Evolutionary conservation across 345 rosid genomes (phyloP).

Genomic region (Acer campestre): DNA sequence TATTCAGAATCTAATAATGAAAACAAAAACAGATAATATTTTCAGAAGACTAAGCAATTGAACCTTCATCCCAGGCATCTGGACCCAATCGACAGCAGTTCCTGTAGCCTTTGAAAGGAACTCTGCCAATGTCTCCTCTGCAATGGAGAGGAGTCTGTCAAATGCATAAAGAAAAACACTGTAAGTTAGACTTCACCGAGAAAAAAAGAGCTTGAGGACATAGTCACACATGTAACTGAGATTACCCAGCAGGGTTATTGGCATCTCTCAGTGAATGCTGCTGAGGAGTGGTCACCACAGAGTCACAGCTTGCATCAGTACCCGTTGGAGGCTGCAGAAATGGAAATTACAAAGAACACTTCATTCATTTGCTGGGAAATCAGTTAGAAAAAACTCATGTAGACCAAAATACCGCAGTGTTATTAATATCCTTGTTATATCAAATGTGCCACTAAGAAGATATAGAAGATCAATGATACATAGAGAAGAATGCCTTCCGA

Average conservation of each 20-base stretch:
- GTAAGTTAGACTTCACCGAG: not conserved
- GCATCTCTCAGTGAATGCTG: slow-evolving; percentile 95
- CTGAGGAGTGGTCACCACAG: slow-evolving; percentile 94
- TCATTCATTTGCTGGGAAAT: slow-evolving; percentile 10
- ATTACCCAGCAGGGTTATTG: slow-evolving; percentile 97
- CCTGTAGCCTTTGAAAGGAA: slow-evolving; percentile 99
- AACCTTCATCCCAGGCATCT: slow-evolving; percentile 99
- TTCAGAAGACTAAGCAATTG: not conserved
- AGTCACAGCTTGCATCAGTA: slow-evolving; percentile 93
- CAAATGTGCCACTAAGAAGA: not conserved
- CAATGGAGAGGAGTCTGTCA: slow-evolving; percentile 93
- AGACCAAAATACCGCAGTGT: not conserved
- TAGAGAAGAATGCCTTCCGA: not conserved
- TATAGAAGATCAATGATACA: not conserved
- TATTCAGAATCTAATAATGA: not conserved
- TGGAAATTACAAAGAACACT: slow-evolving; percentile 2
- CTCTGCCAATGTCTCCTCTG: slow-evolving; percentile 99
- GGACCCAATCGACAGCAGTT: slow-evolving; percentile 99
- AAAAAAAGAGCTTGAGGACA: not conserved
- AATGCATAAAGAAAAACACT: slow-evolving; percentile 16
- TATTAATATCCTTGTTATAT: not conserved
- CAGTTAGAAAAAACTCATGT: not conserved
- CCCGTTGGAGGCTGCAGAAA: slow-evolving; percentile 62
- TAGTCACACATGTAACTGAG: not conserved
- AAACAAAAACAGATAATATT: not conserved